Conservation (phyloP, 345 rosid genomes). For the Dipteronia dyeriana region DNA sequence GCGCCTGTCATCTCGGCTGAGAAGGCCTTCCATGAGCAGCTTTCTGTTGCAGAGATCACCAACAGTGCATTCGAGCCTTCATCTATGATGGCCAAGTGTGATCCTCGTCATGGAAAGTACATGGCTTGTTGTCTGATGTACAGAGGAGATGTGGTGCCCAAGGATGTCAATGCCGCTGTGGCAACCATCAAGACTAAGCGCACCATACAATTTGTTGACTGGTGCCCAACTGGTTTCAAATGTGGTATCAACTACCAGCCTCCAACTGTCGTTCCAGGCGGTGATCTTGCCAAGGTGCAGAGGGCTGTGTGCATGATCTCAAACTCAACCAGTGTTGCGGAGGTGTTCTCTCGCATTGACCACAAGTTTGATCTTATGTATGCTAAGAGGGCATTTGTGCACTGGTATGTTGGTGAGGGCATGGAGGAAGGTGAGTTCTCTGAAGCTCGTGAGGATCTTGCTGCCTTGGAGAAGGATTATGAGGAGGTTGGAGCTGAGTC, state of each 20-base stretch:
- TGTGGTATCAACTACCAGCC: constrained; percentile 56
- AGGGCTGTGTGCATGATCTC: constrained; percentile 56
- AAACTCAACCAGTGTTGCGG: constrained; percentile 51
- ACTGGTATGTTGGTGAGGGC: constrained; percentile 59
- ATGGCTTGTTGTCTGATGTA: constrained; percentile 57
- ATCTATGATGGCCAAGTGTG: constrained; percentile 63
- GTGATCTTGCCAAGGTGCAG: constrained; percentile 50
- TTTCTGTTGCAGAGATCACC: constrained; percentile 58
- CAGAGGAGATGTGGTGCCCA: constrained; percentile 50
- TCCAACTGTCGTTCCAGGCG: constrained; percentile 54
- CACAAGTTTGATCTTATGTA: constrained; percentile 56
- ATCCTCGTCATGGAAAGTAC: constrained; percentile 57
- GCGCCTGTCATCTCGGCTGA: constrained; percentile 55
- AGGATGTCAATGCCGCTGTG: constrained; percentile 48
- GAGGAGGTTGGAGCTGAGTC: constrained; percentile 57
- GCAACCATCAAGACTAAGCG: constrained; percentile 51
- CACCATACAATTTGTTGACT: constrained; percentile 49
- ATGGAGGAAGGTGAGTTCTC: constrained; percentile 63
- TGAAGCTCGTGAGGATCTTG: constrained; percentile 55
- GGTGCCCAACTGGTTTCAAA: constrained; percentile 55
- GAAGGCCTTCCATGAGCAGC: constrained; percentile 48
- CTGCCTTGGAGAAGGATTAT: constrained; percentile 48
- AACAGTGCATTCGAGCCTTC: constrained; percentile 60
- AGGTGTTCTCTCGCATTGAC: constrained; percentile 50
- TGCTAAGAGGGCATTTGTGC: constrained; percentile 54